phyloP scores from a whole-genome alignment of 2,329 filamentous ascomycete genomes.

The Magnaporthales sp. region DNA sequence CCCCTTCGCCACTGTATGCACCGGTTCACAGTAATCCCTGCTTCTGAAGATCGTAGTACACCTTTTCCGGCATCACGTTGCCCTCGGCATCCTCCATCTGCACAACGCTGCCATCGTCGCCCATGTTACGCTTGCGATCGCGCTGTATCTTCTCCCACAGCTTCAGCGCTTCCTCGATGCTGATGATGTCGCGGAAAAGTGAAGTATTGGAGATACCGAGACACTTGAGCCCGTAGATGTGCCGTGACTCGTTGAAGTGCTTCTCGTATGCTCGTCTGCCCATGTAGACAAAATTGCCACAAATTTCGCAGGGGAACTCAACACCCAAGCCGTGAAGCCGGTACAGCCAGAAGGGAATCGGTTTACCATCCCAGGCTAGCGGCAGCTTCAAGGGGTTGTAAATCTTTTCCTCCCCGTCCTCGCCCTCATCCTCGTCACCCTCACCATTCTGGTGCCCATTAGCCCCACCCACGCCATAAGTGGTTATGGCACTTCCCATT shows the following conservation, averaged over 20 bases:
- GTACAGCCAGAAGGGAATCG: slow-evolving; percentile 98
- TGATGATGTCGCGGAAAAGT: slow-evolving; percentile 88
- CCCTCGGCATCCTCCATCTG: slow-evolving; percentile 98
- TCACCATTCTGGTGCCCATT: slow-evolving; percentile 19
- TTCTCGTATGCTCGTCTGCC: slow-evolving; percentile 93
- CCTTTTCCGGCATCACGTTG: slow-evolving; percentile 98
- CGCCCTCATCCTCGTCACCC: slow-evolving; percentile 59
- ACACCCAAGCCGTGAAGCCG: slow-evolving; percentile 92
- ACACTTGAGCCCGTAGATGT: slow-evolving; percentile 90
- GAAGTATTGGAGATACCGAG: slow-evolving; percentile 87
- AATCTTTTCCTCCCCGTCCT: slow-evolving; percentile 76
- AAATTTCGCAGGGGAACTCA: slow-evolving; percentile 93
- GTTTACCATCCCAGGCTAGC: slow-evolving; percentile 96
- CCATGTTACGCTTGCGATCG: slow-evolving; percentile 70
- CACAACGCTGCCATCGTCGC: slow-evolving; percentile 74
- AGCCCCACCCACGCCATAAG: not conserved
- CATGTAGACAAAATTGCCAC: slow-evolving; percentile 99
- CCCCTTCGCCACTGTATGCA: not conserved
- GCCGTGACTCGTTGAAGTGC: slow-evolving; percentile 90
- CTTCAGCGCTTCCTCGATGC: slow-evolving; percentile 78
- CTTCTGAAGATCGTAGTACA: slow-evolving; percentile 91
- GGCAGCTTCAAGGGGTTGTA: slow-evolving; percentile 97
- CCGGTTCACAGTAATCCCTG: slow-evolving; percentile 66
- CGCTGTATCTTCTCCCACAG: slow-evolving; percentile 91
- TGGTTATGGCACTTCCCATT: slow-evolving; percentile 15